Evolutionary conservation across 768 basidiomycete genomes (phyloP), one percentile per base, ranked within the genome.

Genomic region (Leccinum aurantiacum): DNA sequence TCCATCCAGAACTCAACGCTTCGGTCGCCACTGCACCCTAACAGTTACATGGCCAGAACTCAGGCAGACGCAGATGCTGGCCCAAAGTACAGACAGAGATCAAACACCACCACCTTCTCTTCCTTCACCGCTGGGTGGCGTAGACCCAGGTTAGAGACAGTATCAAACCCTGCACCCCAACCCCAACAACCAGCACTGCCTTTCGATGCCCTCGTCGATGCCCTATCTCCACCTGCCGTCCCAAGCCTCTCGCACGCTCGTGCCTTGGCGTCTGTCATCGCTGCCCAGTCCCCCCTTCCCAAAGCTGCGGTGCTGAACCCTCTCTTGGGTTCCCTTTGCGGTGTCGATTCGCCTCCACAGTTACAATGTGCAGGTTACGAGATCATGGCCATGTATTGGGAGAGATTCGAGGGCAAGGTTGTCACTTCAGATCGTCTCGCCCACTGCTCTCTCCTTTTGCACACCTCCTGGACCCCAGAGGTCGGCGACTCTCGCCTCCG

Each of bases 361-460:
- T 62, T 91, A 4, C 89, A 90, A 66, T 82, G 82, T 8, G 81
- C 85, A 0, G 91, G 90, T 1, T 90, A 80, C 64, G 90, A 92
- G 59, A 84, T 91, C 61, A 77, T 91, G 54, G 78, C 86, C 14
- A 80, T 87, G 3, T 92, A 87, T 69, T 85, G 84, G 76, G 84
- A 88, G 66, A 85, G 86, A 67, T 76, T 72, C 22, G 84, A 85
- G 55, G 66, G 76, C 22, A 65, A 68, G 22, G 73, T 84, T 22
- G 73, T 75, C 2, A 86, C 84, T 2, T 77, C 84, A 1, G 89
- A 91, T 59, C 78, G 85, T 27, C 71, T 89, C 10, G 77, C 84
- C 0, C 87, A 85, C 60, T 84, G 91, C 55, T 82, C 86, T 15
- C 75, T 91, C 33, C 86, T 92, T 69, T 74, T 84, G 3, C 68